These are phyloP conservation scores for Termitomyces sp. DNA, from an alignment of 768 basidiomycete genomes.

Conservation along the genomic window DNA sequence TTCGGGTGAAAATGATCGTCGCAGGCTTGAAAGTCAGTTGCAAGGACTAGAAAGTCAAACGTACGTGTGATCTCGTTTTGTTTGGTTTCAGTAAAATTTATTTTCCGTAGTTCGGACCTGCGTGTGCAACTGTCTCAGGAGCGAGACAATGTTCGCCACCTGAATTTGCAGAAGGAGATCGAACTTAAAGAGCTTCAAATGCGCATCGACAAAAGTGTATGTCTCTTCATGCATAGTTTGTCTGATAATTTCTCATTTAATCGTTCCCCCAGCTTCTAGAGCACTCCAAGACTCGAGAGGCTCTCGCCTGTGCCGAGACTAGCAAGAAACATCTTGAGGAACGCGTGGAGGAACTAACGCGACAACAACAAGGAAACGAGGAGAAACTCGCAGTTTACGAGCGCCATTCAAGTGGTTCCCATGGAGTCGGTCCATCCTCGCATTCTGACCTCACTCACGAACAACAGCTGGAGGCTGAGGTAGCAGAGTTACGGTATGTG, in stretches of 20 bases:
- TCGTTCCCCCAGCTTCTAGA: conserved; percentile 48
- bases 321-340: conserved; percentile 77
- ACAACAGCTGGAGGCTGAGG: conserved; percentile 77
- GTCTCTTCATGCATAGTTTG: conserved; percentile 15
- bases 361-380: conserved; percentile 65
- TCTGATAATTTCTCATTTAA: conserved; percentile 2
- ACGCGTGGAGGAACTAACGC: conserved; percentile 53
- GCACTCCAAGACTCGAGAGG: conserved; percentile 61
- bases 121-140: conserved; percentile 66
- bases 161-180: conserved; percentile 76
- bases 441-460: conserved; percentile 55
- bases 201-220: conserved; percentile 65
- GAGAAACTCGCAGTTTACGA: conserved; percentile 90
- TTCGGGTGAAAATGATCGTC: conserved; percentile 76
- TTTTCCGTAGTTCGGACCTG: conserved; percentile 58
- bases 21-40: conserved; percentile 74
- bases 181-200: conserved; percentile 71
- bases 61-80: conserved; percentile 34
- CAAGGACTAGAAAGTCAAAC: conserved; percentile 74
- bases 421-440: conserved; percentile 23
- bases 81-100: neutral
- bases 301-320: conserved; percentile 66
- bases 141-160: conserved; percentile 65
- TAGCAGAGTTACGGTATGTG: conserved; percentile 75
- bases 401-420: conserved; percentile 41